A percentile compares a stretch with the other conserved stretches of the same genome.
Evolutionary conservation across 2,329 filamentous ascomycete genomes (phyloP).

Genomic region (Alternaria postmessia): DNA sequence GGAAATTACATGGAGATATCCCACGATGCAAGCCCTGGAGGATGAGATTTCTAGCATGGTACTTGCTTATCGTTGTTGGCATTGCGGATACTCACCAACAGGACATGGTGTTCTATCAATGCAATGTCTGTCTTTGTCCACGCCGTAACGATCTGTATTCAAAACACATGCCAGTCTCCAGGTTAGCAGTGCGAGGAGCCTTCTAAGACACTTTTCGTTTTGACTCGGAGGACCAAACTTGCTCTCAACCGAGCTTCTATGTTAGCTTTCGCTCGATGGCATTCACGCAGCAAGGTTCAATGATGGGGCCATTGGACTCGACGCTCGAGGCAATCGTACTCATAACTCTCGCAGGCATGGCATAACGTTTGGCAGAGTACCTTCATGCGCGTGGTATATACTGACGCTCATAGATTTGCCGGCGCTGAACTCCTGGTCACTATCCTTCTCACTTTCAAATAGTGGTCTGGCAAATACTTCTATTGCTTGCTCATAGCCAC

Average conservation of each 20-base stretch:
- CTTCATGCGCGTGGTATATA: too few relatives aligned
- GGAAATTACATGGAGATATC: background rate
- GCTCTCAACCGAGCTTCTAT: background rate
- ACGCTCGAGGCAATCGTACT: too few relatives aligned
- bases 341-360: too few relatives aligned
- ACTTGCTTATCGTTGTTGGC: background rate
- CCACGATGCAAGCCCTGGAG: background rate
- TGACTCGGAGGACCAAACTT: background rate
- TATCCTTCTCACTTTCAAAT: slow-evolving; percentile 9
- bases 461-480: slow-evolving; percentile 15
- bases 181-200: background rate
- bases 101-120: background rate
- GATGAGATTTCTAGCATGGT: background rate
- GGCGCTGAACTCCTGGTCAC: slow-evolving; percentile 3
- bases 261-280: background rate
- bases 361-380: too few relatives aligned
- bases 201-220: background rate
- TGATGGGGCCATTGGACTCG: background rate
- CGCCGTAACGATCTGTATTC: background rate
- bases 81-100: background rate
- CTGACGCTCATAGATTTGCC: too few relatives aligned
- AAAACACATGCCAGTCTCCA: background rate
- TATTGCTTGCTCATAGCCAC: slow-evolving; percentile 12
- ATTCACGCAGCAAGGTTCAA: slow-evolving; percentile 2
- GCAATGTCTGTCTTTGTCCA: background rate